Evolutionary conservation across 2,329 filamentous ascomycete species (phyloP).

Genomic region (Exophiala xenobiotica): DNA sequence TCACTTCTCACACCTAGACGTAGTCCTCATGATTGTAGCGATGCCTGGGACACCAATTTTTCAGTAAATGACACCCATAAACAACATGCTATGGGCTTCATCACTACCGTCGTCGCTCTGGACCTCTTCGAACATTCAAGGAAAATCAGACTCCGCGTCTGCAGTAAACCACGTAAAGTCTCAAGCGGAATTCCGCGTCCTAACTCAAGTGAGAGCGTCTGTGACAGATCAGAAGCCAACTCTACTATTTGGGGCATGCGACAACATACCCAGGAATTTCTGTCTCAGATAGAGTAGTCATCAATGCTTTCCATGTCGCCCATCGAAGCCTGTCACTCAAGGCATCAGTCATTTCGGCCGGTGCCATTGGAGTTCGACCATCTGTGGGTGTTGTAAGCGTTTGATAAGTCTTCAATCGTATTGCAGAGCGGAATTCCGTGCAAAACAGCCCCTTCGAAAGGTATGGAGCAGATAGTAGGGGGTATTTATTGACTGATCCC

Average conservation of each 20-base stretch:
- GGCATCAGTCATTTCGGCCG: not conserved
- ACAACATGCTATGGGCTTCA: no score
- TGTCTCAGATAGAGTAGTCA: not conserved
- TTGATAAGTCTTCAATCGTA: not conserved
- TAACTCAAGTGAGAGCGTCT: not conserved
- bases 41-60: no score
- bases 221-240: not conserved
- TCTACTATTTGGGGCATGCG: not conserved
- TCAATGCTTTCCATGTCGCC: not conserved
- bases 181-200: not conserved
- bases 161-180: no score
- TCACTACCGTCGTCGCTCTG: no score
- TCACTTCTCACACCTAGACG: no score
- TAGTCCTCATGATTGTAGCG: no score
- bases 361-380: not conserved
- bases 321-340: not conserved
- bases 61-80: no score
- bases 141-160: no score
- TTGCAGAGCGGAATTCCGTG: not conserved
- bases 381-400: not conserved
- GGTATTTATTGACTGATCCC: not conserved
- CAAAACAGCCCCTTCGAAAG: not conserved
- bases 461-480: not conserved
- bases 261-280: not conserved
- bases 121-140: no score